phyloP scores from a whole-genome alignment of 805 yeast genomes.

The Cyberlindnera mycetangii region DNA sequence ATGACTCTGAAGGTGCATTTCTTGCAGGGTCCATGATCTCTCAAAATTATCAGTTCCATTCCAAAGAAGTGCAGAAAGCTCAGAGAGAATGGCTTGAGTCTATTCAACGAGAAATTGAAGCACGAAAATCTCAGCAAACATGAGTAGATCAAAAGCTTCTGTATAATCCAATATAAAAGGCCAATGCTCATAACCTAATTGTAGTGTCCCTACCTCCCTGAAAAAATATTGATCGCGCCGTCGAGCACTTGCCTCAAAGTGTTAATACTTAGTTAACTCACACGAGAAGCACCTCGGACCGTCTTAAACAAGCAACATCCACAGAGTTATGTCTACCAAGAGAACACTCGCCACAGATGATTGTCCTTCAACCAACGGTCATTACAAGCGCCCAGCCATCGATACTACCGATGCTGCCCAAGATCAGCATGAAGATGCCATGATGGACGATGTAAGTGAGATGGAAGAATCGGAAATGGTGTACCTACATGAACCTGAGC shows the following conservation, averaged over 20 bases:
- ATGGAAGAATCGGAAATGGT: neutral
- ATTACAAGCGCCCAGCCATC: neutral
- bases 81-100: constrained; percentile 8
- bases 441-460: neutral
- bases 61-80: neutral
- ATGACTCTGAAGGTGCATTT: constrained; percentile 19
- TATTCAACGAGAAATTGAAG: neutral
- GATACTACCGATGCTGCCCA: neutral
- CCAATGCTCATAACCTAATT: neutral
- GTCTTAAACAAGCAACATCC: neutral
- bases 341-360: constrained; percentile 3
- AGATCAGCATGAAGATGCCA: neutral
- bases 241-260: neutral
- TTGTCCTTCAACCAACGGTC: neutral
- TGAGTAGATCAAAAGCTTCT: neutral
- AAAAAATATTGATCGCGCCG: neutral
- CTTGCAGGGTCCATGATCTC: constrained; percentile 32
- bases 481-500: neutral
- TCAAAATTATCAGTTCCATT: constrained; percentile 25
- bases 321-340: neutral
- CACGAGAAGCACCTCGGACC: too few relatives aligned
- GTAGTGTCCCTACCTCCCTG: constrained; percentile 3
- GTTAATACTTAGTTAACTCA: neutral
- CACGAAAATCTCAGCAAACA: neutral
- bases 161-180: neutral